Evolutionary conservation across 2,329 filamentous ascomycete species (phyloP).

Genomic region (Colletotrichum sp.): DNA sequence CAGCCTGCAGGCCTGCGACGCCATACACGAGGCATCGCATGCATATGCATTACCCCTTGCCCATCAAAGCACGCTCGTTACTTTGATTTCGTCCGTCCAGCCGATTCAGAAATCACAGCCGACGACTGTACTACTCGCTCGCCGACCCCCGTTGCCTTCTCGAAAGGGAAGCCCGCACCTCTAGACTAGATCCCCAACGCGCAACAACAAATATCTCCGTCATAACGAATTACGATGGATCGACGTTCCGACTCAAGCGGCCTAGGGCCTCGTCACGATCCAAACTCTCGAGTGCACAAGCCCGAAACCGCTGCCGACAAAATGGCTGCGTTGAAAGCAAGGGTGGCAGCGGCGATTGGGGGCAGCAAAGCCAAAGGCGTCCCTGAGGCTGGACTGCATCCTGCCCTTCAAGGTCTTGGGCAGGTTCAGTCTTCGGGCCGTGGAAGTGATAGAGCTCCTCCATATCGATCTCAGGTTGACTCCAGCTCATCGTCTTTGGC

Average conservation of each 20-base stretch:
- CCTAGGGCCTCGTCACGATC: slow-evolving; percentile 62
- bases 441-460: slow-evolving; percentile 33
- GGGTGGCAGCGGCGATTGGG: slow-evolving; percentile 77
- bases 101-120: background rate
- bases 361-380: slow-evolving; percentile 67
- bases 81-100: background rate
- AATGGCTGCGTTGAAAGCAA: slow-evolving; percentile 78
- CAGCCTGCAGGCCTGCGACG: background rate
- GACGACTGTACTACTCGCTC: background rate
- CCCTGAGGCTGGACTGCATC: slow-evolving; percentile 77
- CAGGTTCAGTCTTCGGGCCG: slow-evolving; percentile 49
- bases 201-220: background rate
- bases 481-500: slow-evolving; percentile 18
- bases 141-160: background rate
- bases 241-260: slow-evolving; percentile 53
- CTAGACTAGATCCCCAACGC: background rate
- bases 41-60: background rate
- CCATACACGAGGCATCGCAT: background rate
- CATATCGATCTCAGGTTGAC: slow-evolving; percentile 8
- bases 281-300: slow-evolving; percentile 59
- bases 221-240: slow-evolving; percentile 47
- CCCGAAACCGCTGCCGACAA: slow-evolving; percentile 65
- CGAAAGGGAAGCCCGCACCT: background rate
- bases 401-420: slow-evolving; percentile 68
- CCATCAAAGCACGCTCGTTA: background rate